phyloP scores from a whole-genome alignment of 371 early-diverging fungal genomes.

The Nosema bombycis region DNA sequence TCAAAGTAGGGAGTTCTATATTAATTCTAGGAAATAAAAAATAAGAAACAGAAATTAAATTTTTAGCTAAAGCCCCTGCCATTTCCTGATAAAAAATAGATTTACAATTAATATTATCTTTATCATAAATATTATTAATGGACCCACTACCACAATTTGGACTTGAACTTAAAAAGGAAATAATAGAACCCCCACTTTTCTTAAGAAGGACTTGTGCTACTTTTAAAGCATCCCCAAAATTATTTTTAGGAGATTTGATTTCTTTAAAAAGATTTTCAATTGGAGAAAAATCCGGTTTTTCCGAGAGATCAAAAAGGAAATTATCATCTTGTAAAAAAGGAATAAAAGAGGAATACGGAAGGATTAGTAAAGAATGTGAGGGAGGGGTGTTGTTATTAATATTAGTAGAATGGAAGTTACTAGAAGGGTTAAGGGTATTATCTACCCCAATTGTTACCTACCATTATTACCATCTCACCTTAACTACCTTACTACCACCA shows the following conservation, averaged over 20 bases:
- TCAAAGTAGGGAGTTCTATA: conserved; percentile 81
- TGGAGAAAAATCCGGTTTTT: conserved; percentile 19
- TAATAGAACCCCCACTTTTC: conserved; percentile 48
- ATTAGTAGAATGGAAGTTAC: too few species aligned
- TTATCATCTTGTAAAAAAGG: conserved; percentile 38
- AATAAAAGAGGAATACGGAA: conserved; percentile 32
- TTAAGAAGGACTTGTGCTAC: conserved; percentile 26
- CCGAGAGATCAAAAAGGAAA: conserved; percentile 37
- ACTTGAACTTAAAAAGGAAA: conserved; percentile 48
- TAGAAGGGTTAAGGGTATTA: too few species aligned
- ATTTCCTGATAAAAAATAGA: conserved; percentile 77
- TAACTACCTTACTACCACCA: background rate
- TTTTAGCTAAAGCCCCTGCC: conserved; percentile 79
- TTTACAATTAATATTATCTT: conserved; percentile 14
- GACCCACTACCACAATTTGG: conserved; percentile 52
- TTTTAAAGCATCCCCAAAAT: conserved; percentile 57
- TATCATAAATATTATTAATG: conserved; percentile 17
- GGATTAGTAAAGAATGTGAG: too few species aligned
- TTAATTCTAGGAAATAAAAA: conserved; percentile 78
- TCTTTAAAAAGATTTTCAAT: conserved; percentile 34
- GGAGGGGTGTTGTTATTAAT: too few species aligned
- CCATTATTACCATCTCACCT: too few species aligned
- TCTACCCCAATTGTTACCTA: too few species aligned
- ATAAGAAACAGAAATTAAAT: conserved; percentile 81
- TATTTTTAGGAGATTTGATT: conserved; percentile 38